phyloP scores from a whole-genome alignment of 1,284 basidiomycete genomes.

The Porodaedalea pini region DNA sequence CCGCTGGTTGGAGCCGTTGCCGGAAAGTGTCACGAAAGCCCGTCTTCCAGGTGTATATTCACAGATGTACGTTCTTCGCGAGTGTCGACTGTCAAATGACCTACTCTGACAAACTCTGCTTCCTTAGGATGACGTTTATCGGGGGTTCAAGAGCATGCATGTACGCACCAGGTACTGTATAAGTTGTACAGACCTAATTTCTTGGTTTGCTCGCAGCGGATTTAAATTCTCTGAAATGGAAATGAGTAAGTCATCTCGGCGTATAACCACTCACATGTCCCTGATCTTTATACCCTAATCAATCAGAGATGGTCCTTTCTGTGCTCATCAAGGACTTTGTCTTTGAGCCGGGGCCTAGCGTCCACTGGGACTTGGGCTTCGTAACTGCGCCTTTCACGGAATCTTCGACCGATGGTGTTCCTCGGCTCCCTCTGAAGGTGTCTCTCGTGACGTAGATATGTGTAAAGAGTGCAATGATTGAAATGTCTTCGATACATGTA shows the following conservation, averaged over 20 bases:
- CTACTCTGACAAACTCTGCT: background rate
- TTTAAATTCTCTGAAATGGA: slow-evolving; percentile 22
- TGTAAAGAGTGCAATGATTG: no score
- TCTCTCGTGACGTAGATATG: background rate
- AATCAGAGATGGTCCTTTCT: slow-evolving; percentile 26
- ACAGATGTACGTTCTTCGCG: slow-evolving; percentile 20
- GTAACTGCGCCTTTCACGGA: background rate
- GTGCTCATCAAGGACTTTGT: slow-evolving; percentile 27
- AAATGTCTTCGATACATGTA: no score
- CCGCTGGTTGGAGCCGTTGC: slow-evolving; percentile 13
- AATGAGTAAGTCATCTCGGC: slow-evolving; percentile 16
- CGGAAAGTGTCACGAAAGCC: slow-evolving; percentile 13
- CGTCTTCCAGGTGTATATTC: slow-evolving; percentile 21
- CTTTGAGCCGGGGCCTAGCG: slow-evolving; percentile 20
- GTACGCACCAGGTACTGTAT: background rate
- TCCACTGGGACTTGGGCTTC: slow-evolving; percentile 11
- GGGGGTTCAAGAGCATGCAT: slow-evolving; percentile 21
- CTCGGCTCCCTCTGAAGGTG: slow-evolving; percentile 12
- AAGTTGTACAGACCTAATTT: background rate
- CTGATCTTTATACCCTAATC: no score
- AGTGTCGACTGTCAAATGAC: background rate
- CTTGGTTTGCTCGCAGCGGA: slow-evolving; percentile 3
- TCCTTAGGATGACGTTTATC: slow-evolving; percentile 20
- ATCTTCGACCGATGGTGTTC: slow-evolving; percentile 1
- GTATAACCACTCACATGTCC: no score